Conservation (phyloP, 2,329 filamentous ascomycete genomes). For the Mycosphaerelloides madeirae region DNA sequence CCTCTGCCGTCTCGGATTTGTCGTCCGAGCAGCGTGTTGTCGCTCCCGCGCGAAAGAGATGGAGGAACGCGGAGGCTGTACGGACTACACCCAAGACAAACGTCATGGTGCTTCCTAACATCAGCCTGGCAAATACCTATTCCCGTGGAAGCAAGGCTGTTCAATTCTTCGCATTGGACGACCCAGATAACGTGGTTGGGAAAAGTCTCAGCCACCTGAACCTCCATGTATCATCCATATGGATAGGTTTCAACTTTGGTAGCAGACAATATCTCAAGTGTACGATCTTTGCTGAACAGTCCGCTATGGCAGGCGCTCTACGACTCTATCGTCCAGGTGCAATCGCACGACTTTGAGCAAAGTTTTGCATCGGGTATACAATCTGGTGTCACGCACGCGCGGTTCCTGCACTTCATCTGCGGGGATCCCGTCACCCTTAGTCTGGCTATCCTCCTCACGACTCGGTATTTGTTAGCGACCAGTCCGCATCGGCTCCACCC, state of each 20-base stretch:
- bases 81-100: neutral
- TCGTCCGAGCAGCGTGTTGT: neutral
- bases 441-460: constrained; percentile 5
- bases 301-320: neutral
- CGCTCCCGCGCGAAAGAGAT: neutral
- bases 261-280: too few species aligned
- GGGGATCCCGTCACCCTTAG: constrained; percentile 4
- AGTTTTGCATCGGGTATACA: neutral
- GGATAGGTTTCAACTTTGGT: neutral
- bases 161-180: constrained; percentile 6
- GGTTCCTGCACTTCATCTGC: constrained; percentile 3
- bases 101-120: neutral
- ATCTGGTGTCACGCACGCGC: neutral
- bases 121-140: constrained; percentile 1
- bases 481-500: neutral
- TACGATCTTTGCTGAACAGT: neutral
- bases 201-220: constrained; percentile 3
- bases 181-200: constrained; percentile 7
- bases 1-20: neutral
- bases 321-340: constrained; percentile 5
- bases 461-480: neutral
- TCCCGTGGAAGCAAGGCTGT: constrained; percentile 6
- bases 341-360: constrained; percentile 3
- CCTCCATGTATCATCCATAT: constrained; percentile 1
- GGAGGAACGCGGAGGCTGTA: neutral